Base-by-base conservation (phyloP, 371 early-diverging fungal genomes). In the Capniomyces stellatus region DNA sequence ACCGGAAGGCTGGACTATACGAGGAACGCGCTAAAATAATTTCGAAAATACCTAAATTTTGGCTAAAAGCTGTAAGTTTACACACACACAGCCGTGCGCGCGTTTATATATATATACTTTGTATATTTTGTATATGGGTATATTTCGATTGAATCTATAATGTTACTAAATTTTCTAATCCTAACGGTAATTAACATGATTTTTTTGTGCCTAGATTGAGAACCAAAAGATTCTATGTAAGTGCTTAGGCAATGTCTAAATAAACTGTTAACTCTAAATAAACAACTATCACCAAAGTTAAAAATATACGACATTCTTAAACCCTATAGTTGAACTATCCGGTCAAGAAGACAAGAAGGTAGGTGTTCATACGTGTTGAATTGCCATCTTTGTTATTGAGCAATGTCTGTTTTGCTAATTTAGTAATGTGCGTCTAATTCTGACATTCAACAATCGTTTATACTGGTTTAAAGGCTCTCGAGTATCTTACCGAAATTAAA, bases 1-100 rank as follows among this genome's bases (percentile, higher is more conserved):
- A 57, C 2, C 59, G 59, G 29, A 67, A 67, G 55, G 60, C 67
- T 6, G 43, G 55, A 6, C 56, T 67, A 31, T 67, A 67, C 58
- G 58, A 62, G 56, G 57, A 67, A 67, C 67, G 67, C 47, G 50
- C 59, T 39, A 55, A 44, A 4, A 55, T 67, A 23, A 63, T 67
- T 43, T 56, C 50, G 44, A 55, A 60, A 13, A 67, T 64, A 27
- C 66, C 66, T 19, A 67, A 63, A 40, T 67, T 67, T 42, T 67
- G 67, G 67, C 57, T 57, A 39, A 67, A 63, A 55, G 68, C 63
- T 35, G 66, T 65, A 65, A 65, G 66, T 64, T 4, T 25, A n/a
- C n/a, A n/a, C n/a, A n/a, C n/a, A n/a, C n/a, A n/a, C n/a, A n/a
- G n/a, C n/a, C n/a, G n/a, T n/a, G n/a, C n/a, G n/a, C n/a, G n/a